These are phyloP conservation scores for Biancaea sappan DNA, from an alignment of 306 rosid species.

Conservation along the genomic window DNA sequence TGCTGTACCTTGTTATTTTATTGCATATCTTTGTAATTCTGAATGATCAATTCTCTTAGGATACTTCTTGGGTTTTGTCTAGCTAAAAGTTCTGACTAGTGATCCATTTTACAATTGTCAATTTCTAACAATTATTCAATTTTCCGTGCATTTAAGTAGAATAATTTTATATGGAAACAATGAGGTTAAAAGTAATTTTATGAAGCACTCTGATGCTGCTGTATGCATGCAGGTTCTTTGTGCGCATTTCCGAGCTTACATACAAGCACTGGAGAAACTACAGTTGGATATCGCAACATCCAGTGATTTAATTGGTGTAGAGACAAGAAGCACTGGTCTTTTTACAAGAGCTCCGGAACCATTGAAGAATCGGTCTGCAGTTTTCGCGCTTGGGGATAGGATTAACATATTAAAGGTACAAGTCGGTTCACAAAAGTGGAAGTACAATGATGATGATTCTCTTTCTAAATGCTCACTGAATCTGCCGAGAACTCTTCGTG, in stretches of 20 bases:
- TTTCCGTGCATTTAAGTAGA: neutral
- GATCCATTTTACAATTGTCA: slow-evolving; percentile 13
- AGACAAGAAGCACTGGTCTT: slow-evolving; percentile 80
- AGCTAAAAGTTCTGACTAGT: slow-evolving; percentile 9
- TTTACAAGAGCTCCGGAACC: slow-evolving; percentile 89
- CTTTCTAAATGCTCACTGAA: slow-evolving; percentile 16
- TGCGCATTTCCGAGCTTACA: slow-evolving; percentile 97
- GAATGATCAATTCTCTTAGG: slow-evolving; percentile 15
- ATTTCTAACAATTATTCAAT: slow-evolving; percentile 12
- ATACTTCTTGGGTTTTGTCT: slow-evolving; percentile 15
- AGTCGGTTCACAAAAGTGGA: slow-evolving; percentile 1
- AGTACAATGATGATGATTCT: slow-evolving; percentile 21
- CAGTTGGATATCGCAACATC: slow-evolving; percentile 96
- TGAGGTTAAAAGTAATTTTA: slow-evolving; percentile 19
- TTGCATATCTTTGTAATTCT: slow-evolving; percentile 13
- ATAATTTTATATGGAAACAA: slow-evolving; percentile 3
- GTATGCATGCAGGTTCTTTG: slow-evolving; percentile 81
- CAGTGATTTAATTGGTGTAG: slow-evolving; percentile 94
- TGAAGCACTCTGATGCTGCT: slow-evolving; percentile 29
- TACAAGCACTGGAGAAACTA: slow-evolving; percentile 90
- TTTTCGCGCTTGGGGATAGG: slow-evolving; percentile 93
- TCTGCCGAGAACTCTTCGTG: slow-evolving; percentile 9
- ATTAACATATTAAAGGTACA: slow-evolving; percentile 78
- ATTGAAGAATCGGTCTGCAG: slow-evolving; percentile 94
- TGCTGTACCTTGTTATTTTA: slow-evolving; percentile 17